A percentile compares a stretch with the other conserved stretches of the same genome.
These are phyloP conservation scores for Castanopsis chinensis DNA, from an alignment of 306 rosid species.

Conservation along the genomic window DNA sequence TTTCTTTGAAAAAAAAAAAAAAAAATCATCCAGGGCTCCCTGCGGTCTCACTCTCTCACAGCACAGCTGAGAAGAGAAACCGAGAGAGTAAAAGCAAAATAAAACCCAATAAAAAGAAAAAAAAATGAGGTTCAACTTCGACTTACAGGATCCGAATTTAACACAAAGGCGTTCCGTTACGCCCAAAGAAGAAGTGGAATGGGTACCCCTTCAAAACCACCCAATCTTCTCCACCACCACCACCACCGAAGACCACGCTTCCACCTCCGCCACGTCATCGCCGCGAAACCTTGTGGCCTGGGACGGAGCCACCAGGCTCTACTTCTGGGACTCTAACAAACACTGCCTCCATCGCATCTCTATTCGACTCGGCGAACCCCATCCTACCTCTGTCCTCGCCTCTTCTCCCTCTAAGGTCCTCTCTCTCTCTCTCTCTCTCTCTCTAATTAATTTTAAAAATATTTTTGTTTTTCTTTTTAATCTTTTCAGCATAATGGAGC, in stretches of 20 bases:
- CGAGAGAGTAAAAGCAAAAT: background rate
- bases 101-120: too few relatives aligned
- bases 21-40: background rate
- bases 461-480: background rate
- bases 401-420: constrained; percentile 78
- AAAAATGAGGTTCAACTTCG: constrained; percentile 51
- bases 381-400: constrained; percentile 69
- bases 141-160: constrained; percentile 35
- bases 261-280: constrained; percentile 10
- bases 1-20: background rate
- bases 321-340: constrained; percentile 68
- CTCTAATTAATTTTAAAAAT: background rate
- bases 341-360: constrained; percentile 70
- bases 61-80: too few relatives aligned
- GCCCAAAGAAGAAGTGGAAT: constrained; percentile 65
- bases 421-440: constrained; percentile 2
- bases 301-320: constrained; percentile 86
- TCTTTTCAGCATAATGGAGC: background rate
- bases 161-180: constrained; percentile 48
- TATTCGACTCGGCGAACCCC: constrained; percentile 86
- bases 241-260: background rate
- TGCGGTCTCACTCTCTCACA: background rate
- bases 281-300: constrained; percentile 60
- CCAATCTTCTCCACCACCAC: constrained; percentile 53
- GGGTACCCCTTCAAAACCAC: constrained; percentile 77